Evolutionary conservation across 768 basidiomycete species (phyloP), one percentile per base, ranked within the genome.

Genomic region (Russula emetica): DNA sequence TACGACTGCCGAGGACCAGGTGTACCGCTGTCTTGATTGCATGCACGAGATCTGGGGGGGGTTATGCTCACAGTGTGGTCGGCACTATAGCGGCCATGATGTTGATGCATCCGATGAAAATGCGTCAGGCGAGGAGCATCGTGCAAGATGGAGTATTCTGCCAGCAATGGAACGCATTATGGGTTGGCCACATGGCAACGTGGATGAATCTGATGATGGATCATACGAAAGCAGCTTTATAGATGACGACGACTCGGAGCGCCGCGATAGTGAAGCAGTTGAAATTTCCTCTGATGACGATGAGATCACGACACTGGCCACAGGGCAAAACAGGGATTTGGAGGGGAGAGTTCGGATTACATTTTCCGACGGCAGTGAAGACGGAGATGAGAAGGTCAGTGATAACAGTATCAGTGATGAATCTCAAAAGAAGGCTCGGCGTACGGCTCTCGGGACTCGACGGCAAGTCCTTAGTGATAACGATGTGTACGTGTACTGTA

Each of bases 31-130:
- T 71, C 70, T 84, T 18, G 85, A 85, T 49, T 92, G 90, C 67
- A 80, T 85, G 78, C 84, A 92, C 70, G 91, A 93, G 74, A 87
- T 93, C 64, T 84, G 80, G 82, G 83, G 78, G 64, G 87, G 87
- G 1, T 71, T 78, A 24, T 93, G 91, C 70, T 79, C 83, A 5
- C 70, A 70, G 13, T 92, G 91, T 67, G 77, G 80, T 32, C 79
- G 88, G 38, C 72, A 72, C 22, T 90, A 90, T 69, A 77, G 76
- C 3, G 86, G 83, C 1, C 87, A 87, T 58, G 49, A 69, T 55
- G 70, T 60, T 16, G 66, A 67, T 44, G 69, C 32, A 42, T 54
- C 49, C 24, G 67, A 62, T 32, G 64, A 57, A 10, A 40, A 32
- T 18, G 71, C 71, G 9, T 40, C 53, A 22, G 44, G 36, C 54